phyloP scores from a whole-genome alignment of 2,329 filamentous ascomycete genomes.

The Sporothrix euskadiensis region DNA sequence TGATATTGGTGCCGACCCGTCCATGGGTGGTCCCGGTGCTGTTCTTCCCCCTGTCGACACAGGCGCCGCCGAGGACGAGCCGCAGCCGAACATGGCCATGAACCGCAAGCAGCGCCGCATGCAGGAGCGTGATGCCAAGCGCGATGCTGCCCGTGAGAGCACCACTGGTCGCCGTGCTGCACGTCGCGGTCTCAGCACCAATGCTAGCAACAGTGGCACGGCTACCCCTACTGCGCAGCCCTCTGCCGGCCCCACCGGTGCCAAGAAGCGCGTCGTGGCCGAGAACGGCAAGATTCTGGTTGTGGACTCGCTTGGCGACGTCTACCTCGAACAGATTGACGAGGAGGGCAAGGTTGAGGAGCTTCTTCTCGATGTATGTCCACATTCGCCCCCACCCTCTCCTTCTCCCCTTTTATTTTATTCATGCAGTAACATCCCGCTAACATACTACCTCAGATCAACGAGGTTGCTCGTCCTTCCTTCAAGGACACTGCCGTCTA shows the following conservation, averaged over 20 bases:
- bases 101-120: constrained; percentile 86
- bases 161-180: constrained; percentile 37
- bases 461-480: constrained; percentile 76
- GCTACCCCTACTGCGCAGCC: constrained; percentile 34
- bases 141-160: constrained; percentile 61
- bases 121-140: constrained; percentile 81
- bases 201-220: constrained; percentile 39
- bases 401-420: not conserved
- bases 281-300: constrained; percentile 95
- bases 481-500: constrained; percentile 80
- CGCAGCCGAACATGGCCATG: constrained; percentile 55
- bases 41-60: constrained; percentile 34
- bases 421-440: not conserved
- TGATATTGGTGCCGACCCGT: constrained; percentile 36
- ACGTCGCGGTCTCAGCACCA: constrained; percentile 40
- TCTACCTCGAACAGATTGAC: constrained; percentile 90
- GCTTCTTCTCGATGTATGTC: constrained; percentile 81
- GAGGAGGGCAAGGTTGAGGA: constrained; percentile 82
- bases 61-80: constrained; percentile 41
- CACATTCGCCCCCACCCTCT: not conserved
- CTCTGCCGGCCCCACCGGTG: constrained; percentile 63
- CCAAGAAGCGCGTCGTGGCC: constrained; percentile 83
- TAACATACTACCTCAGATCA: constrained; percentile 53
- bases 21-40: not conserved
- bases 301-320: constrained; percentile 87